A percentile compares a stretch with the other conserved stretches of the same genome.
Conservation (phyloP, 306 rosid genomes). For the Styphnolobium japonicum region DNA sequence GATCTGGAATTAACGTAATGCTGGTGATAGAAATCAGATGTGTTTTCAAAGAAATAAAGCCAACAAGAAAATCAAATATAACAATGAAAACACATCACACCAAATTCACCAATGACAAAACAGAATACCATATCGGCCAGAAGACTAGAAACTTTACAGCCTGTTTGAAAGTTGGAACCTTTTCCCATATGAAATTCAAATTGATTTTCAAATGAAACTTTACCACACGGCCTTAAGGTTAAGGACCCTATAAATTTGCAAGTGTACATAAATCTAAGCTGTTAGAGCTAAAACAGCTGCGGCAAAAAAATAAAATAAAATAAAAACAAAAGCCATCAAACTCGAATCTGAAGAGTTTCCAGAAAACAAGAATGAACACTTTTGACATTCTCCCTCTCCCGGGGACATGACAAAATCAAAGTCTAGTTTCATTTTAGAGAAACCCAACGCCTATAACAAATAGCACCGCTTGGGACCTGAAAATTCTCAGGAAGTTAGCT, state of each 20-base stretch:
- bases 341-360: not conserved
- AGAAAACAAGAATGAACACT: not conserved
- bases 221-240: not conserved
- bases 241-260: not conserved
- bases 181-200: not conserved
- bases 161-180: not conserved
- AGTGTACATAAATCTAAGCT: constrained; percentile 13
- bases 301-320: too few species aligned
- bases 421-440: not conserved
- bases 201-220: not conserved
- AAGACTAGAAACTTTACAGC: not conserved
- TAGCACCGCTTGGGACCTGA: too few species aligned
- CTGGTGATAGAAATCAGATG: not conserved
- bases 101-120: not conserved
- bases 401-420: not conserved
- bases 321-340: not conserved
- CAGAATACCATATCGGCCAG: not conserved
- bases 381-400: not conserved
- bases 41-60: not conserved
- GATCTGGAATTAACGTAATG: constrained; percentile 22
- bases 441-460: not conserved
- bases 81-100: not conserved
- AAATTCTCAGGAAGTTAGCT: not conserved
- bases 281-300: not conserved
- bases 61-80: not conserved